Evolutionary conservation across 23 red algal genomes (phyloP), one percentile per base, ranked within the genome.

Genomic region (Rhodosorus marinus): DNA sequence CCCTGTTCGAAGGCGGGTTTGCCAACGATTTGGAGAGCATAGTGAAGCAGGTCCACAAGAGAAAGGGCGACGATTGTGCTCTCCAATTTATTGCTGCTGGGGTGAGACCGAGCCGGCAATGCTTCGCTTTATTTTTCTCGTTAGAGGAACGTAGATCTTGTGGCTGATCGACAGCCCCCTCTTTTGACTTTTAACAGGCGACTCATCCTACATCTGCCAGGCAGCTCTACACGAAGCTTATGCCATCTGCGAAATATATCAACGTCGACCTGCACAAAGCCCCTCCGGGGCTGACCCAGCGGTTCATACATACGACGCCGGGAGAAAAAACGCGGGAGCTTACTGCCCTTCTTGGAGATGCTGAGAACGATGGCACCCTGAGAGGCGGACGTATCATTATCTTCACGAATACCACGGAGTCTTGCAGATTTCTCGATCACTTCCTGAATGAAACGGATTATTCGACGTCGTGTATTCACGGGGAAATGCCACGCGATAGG

Each of bases 31-130:
- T 93, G 15, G 52, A 56, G 26, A 46, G 58, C 5, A 66, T 85
- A 0, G 11, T 43, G 11, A 17, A 17, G 11, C 38, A 17, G 11
- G 11, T 43, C 11, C 38, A 17, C 38, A 43, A 17, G 38, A 46
- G 31, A 3, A 49, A 21, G 0, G 51, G 28, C 26, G n/a, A 42
- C 9, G 57, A 14, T 3, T 57, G 69, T 49, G 31, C 47, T 4
- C 68, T 57, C 26, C 84, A 93, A 63, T 62, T 74, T 19, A 66
- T 93, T 52, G 84, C 84, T 2, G 84, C 74, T 8, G 84, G 84
- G 15, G 84, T n/a, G n/a, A 50, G 4, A 70, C 65, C 2, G 51
- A 70, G 30, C 65, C 65, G 20, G 30, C 51, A 4, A 20, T 43
- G 7, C 5, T 55, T 6, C 54, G 24, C 5, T 6, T n/a, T n/a